These are phyloP conservation scores for Cystobasidiopsis lactophilus DNA, from an alignment of 768 basidiomycete species.

Conservation along the genomic window DNA sequence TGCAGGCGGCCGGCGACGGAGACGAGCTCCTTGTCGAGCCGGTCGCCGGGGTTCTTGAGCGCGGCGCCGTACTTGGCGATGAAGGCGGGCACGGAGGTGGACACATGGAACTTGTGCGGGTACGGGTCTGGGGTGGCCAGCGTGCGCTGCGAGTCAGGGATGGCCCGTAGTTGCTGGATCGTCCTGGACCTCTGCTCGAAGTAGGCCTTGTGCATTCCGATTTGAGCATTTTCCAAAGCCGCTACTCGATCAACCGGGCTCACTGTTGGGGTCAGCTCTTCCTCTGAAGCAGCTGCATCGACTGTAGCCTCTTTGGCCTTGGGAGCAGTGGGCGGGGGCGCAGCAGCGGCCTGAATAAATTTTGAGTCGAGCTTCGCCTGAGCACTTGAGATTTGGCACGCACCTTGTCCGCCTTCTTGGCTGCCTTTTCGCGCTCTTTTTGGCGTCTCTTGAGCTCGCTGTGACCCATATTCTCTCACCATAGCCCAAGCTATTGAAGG, in stretches of 20 bases:
- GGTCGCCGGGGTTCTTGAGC: conserved; percentile 31
- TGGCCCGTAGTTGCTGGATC: conserved; percentile 62
- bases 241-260: conserved; percentile 24
- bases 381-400: background rate
- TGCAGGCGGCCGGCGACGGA: conserved; percentile 75
- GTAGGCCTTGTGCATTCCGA: conserved; percentile 55
- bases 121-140: conserved; percentile 58
- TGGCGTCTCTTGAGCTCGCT: conserved; percentile 88
- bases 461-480: conserved; percentile 4
- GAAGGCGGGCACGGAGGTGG: conserved; percentile 48
- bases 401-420: conserved; percentile 59
- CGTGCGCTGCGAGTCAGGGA: conserved; percentile 31
- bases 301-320: conserved; percentile 25
- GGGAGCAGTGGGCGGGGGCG: conserved; percentile 22
- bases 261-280: conserved; percentile 77
- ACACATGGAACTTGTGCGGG: conserved; percentile 95
- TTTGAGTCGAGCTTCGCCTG: background rate
- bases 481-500: background rate
- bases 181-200: conserved; percentile 76
- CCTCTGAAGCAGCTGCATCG: conserved; percentile 35
- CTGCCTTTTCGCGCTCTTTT: conserved; percentile 51
- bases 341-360: conserved; percentile 24
- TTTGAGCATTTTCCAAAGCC: background rate
- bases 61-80: conserved; percentile 55
- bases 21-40: conserved; percentile 38